Evolutionary conservation across 768 basidiomycete genomes (phyloP).

Genomic region (Phanerochaete sordida): DNA sequence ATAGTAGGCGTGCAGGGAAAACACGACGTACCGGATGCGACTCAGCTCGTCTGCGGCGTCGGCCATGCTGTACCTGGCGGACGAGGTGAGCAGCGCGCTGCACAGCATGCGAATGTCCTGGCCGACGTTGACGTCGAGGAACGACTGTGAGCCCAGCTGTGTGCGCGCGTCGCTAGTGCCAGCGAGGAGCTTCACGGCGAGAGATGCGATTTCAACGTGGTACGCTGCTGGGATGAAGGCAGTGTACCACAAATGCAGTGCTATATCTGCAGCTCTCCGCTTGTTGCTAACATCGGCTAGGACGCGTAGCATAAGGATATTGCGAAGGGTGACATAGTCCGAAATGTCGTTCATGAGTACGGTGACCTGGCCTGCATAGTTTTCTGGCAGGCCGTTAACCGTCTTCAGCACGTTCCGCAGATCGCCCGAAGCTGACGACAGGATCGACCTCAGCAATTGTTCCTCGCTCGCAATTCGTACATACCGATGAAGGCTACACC

Average conservation of each 20-base stretch:
- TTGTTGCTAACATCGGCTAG: constrained; percentile 23
- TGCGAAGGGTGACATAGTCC: constrained; percentile 31
- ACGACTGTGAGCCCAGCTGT: background rate
- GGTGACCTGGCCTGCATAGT: constrained; percentile 36
- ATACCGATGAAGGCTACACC: constrained; percentile 19
- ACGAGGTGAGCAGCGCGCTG: background rate
- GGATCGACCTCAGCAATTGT: no score
- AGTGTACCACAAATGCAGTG: constrained; percentile 51
- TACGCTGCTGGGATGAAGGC: constrained; percentile 18
- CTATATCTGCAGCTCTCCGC: constrained; percentile 36
- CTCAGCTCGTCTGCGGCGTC: background rate
- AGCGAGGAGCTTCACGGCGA: background rate
- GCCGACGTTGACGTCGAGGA: background rate
- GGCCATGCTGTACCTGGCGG: background rate
- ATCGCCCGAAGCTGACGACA: constrained; percentile 52
- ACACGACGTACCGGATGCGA: background rate
- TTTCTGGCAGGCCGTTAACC: constrained; percentile 38
- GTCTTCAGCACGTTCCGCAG: constrained; percentile 42
- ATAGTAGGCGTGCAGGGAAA: background rate
- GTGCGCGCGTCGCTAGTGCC: background rate
- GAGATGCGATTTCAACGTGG: background rate
- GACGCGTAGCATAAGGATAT: constrained; percentile 39
- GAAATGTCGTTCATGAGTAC: constrained; percentile 40
- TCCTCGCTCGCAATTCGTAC: no score
- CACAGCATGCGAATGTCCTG: background rate